Percentiles rank a stretch among this genome's conserved stretches.
phyloP scores from a whole-genome alignment of 2,329 filamentous ascomycete species.

The Plenodomus biglobosus region DNA sequence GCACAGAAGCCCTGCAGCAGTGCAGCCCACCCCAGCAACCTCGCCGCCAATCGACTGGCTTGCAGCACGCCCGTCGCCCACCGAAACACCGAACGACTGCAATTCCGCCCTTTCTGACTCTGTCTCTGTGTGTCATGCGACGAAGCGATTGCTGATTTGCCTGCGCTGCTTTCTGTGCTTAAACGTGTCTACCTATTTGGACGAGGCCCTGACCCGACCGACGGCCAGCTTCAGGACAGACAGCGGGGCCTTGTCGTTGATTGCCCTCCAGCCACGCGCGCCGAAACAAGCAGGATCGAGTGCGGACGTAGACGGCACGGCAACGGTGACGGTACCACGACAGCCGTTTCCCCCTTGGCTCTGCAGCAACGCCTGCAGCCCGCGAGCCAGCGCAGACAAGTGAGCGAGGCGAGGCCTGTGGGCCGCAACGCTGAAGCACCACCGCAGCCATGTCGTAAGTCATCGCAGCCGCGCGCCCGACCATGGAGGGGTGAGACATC shows the following conservation, averaged over 20 bases:
- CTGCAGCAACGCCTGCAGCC: conserved; percentile 29
- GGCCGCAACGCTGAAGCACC: conserved; percentile 35
- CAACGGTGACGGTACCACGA: conserved; percentile 37
- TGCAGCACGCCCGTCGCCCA: not conserved
- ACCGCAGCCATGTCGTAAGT: conserved; percentile 45
- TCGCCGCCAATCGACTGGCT: not conserved
- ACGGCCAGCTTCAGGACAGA: conserved; percentile 6
- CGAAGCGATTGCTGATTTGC: conserved; percentile 1
- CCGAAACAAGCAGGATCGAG: conserved; percentile 13
- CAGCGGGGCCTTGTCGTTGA: conserved; percentile 36
- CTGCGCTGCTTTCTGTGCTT: not conserved
- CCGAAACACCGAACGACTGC: not conserved
- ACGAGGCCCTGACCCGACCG: conserved; percentile 30
- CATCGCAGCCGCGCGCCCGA: conserved; percentile 11
- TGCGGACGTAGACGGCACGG: conserved; percentile 1
- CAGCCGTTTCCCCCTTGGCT: conserved; percentile 20
- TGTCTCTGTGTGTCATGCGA: too few species aligned
- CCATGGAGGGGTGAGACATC: conserved; percentile 10
- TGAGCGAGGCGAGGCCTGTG: conserved; percentile 38
- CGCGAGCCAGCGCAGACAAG: conserved; percentile 10
- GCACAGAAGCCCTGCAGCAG: conserved; percentile 3
- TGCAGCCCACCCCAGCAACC: not conserved
- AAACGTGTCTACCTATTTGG: conserved; percentile 33
- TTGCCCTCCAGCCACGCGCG: conserved; percentile 16
- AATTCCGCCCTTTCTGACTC: not conserved